Percentiles rank a stretch among this genome's conserved stretches.
Evolutionary conservation across 306 rosid genomes (phyloP).

Genomic region (Pterocarpus santalinus): DNA sequence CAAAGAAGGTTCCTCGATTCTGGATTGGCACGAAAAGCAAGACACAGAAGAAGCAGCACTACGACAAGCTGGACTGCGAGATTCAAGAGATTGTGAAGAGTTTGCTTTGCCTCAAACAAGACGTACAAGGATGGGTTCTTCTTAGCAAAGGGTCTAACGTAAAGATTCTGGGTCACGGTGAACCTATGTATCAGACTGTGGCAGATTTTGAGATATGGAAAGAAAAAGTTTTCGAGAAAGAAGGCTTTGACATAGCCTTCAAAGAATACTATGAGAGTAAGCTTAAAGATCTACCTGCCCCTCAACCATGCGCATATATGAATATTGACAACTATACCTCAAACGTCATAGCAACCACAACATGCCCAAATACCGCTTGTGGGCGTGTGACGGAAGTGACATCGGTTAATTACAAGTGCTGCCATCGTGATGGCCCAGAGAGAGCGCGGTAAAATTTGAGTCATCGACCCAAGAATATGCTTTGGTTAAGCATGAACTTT

Average conservation of each 20-base stretch:
- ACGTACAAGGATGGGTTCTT: conserved; percentile 38
- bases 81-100: conserved; percentile 19
- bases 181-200: conserved; percentile 34
- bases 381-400: conserved; percentile 41
- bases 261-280: conserved; percentile 12
- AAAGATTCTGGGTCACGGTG: neutral
- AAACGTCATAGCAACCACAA: conserved; percentile 36
- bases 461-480: neutral
- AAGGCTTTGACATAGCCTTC: conserved; percentile 41
- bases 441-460: neutral
- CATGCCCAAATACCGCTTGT: conserved; percentile 37
- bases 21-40: conserved; percentile 36
- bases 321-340: conserved; percentile 27
- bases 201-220: conserved; percentile 26
- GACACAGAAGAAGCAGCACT: conserved; percentile 20
- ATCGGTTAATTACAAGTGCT: conserved; percentile 38
- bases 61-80: conserved; percentile 4
- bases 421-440: conserved; percentile 18
- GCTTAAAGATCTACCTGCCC: conserved; percentile 32
- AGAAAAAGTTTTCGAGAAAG: neutral
- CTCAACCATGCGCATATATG: conserved; percentile 36
- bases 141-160: conserved; percentile 37
- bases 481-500: neutral
- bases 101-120: conserved; percentile 37
- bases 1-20: conserved; percentile 12